Evolutionary conservation across 768 basidiomycete genomes (phyloP).

Genomic region (Suillus lakei): DNA sequence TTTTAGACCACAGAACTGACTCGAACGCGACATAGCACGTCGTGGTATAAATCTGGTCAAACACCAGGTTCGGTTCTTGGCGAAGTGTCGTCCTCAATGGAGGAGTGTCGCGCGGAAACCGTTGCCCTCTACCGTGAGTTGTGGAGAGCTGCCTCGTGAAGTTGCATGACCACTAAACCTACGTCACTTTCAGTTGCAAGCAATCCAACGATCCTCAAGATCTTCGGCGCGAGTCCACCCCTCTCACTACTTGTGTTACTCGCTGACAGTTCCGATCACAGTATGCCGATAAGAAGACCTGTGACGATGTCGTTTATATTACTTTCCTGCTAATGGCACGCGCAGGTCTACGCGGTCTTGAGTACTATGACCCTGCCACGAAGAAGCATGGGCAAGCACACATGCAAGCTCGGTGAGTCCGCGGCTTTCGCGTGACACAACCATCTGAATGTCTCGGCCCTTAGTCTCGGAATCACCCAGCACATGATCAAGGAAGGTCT

Average conservation of each 20-base stretch:
- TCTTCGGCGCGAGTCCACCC: slow-evolving; percentile 67
- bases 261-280: slow-evolving; percentile 28
- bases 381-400: slow-evolving; percentile 89
- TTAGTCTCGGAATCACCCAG: slow-evolving; percentile 81
- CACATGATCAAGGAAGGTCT: slow-evolving; percentile 75
- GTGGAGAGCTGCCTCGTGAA: background rate
- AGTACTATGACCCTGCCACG: slow-evolving; percentile 81
- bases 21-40: slow-evolving; percentile 47
- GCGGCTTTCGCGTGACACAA: background rate
- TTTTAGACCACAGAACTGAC: background rate
- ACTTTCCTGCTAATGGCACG: slow-evolving; percentile 89
- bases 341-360: slow-evolving; percentile 76
- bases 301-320: slow-evolving; percentile 80
- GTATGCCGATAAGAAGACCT: slow-evolving; percentile 70
- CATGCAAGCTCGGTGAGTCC: slow-evolving; percentile 82
- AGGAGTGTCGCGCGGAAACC: slow-evolving; percentile 91
- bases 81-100: slow-evolving; percentile 88
- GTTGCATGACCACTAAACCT: background rate
- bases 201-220: slow-evolving; percentile 75
- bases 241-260: background rate
- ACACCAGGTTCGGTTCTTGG: slow-evolving; percentile 83
- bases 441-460: background rate
- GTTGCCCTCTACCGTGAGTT: slow-evolving; percentile 79
- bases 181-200: slow-evolving; percentile 56
- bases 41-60: slow-evolving; percentile 91